phyloP scores from a whole-genome alignment of 805 yeast genomes.

The Candida glaebosa region DNA sequence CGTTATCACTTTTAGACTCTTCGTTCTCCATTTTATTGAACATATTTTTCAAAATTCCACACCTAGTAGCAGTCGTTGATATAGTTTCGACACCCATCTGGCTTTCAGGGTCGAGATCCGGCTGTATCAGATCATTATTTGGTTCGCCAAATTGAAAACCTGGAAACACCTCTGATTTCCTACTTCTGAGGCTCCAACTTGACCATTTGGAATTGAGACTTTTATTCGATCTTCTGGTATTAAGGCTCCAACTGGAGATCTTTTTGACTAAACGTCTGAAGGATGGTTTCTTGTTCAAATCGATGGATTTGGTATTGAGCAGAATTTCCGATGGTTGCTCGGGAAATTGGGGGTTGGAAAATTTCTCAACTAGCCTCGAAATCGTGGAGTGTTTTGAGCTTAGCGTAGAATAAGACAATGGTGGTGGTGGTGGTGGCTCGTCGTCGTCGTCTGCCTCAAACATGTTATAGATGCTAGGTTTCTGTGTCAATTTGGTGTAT shows the following conservation, averaged over 20 bases:
- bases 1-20: too few relatives aligned
- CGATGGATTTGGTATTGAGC: not conserved
- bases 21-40: not conserved
- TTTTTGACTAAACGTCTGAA: conserved; percentile 3
- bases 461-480: not conserved
- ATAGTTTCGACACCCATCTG: not conserved
- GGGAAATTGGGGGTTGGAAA: not conserved
- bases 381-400: not conserved
- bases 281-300: conserved; percentile 1
- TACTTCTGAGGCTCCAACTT: not conserved
- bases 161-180: not conserved
- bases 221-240: not conserved
- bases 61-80: not conserved
- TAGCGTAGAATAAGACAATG: not conserved
- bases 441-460: too few relatives aligned
- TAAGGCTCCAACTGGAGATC: conserved; percentile 2
- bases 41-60: not conserved
- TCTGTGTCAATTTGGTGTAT: not conserved
- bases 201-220: not conserved
- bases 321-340: not conserved
- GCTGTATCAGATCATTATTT: too few relatives aligned
- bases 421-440: not conserved
- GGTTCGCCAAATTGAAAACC: too few relatives aligned
- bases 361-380: not conserved
- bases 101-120: not conserved